Conservation (phyloP, 768 basidiomycete species). For the Serendipita sp. region DNA sequence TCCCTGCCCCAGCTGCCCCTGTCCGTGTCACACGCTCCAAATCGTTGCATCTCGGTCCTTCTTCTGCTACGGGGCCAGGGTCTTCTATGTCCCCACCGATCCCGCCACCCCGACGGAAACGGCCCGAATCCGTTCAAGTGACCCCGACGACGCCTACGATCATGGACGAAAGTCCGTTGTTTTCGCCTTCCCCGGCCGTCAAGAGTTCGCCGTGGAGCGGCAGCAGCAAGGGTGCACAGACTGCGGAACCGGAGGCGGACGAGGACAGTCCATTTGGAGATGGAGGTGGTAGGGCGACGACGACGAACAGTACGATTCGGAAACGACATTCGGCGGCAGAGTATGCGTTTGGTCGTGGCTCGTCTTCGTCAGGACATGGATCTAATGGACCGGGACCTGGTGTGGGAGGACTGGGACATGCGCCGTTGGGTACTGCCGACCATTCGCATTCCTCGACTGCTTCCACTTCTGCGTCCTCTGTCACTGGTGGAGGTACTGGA, state of each 20-base stretch:
- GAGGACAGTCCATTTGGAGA: background rate
- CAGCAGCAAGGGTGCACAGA: background rate
- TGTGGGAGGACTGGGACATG: too few species aligned
- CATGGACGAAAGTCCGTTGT: background rate
- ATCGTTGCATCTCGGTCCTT: background rate
- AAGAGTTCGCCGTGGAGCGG: background rate
- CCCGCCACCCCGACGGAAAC: background rate
- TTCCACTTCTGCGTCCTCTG: background rate
- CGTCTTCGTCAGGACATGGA: background rate
- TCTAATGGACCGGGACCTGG: too few species aligned
- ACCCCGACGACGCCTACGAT: background rate
- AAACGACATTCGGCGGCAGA: background rate
- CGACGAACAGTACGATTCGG: background rate
- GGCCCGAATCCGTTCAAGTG: background rate
- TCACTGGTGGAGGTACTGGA: background rate
- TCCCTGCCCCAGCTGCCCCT: background rate
- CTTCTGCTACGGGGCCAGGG: background rate
- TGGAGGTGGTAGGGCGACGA: background rate
- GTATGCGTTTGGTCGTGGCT: background rate
- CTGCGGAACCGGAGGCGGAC: background rate
- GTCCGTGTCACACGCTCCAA: background rate
- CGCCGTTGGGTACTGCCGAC: too few species aligned
- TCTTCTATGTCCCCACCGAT: conserved; percentile 1
- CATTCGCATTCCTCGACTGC: background rate
- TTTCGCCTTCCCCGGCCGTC: background rate